These are phyloP conservation scores for Candida sp. DNA, from an alignment of 1,139 yeast species.

Conservation along the genomic window DNA sequence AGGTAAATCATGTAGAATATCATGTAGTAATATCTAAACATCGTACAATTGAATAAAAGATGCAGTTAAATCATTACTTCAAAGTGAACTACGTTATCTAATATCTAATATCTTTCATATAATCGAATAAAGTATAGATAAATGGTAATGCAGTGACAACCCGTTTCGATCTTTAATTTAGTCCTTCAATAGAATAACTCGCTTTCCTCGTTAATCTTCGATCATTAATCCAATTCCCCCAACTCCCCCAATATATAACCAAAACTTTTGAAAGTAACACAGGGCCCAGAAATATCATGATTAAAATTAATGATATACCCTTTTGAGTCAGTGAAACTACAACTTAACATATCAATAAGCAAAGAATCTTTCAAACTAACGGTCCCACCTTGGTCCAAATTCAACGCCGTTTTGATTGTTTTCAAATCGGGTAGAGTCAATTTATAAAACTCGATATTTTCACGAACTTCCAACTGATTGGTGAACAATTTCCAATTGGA, in stretches of 20 bases:
- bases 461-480: neutral
- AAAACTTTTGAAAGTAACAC: constrained; percentile 37
- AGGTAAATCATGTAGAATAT: too few species aligned
- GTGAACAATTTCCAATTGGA: constrained; percentile 37
- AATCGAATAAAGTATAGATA: too few species aligned
- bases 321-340: constrained; percentile 24
- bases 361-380: constrained; percentile 25
- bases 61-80: too few species aligned
- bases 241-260: constrained; percentile 40
- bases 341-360: constrained; percentile 45
- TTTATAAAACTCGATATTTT: constrained; percentile 9
- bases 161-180: too few species aligned
- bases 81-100: too few species aligned
- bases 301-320: constrained; percentile 32
- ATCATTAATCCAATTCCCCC: constrained; percentile 31
- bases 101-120: too few species aligned
- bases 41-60: too few species aligned
- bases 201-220: too few species aligned
- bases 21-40: too few species aligned
- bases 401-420: constrained; percentile 24
- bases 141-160: too few species aligned
- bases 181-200: too few species aligned
- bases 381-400: constrained; percentile 17
- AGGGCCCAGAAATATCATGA: constrained; percentile 25
- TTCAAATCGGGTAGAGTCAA: constrained; percentile 32